Conservation (phyloP, 768 basidiomycete species). For the Panellus pusillus region DNA sequence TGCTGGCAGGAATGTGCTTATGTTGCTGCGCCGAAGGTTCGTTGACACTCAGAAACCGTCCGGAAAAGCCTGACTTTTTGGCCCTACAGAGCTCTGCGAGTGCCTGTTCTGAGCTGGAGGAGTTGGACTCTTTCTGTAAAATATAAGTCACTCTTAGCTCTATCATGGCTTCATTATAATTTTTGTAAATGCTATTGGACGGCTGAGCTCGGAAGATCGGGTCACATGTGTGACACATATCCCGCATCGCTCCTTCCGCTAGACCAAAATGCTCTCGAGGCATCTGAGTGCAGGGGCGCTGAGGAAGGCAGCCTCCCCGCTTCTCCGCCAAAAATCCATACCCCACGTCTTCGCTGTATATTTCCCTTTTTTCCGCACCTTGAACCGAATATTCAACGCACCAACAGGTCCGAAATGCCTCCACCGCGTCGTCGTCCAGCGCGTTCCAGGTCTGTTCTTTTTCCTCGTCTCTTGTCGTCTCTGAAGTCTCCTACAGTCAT, state of each 20-base stretch:
- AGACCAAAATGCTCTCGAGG: conserved; percentile 76
- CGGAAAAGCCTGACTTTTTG: not conserved
- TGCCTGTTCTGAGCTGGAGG: conserved; percentile 54
- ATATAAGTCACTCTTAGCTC: conserved; percentile 4
- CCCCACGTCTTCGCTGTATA: conserved; percentile 51
- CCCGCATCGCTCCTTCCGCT: not conserved
- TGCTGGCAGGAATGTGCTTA: conserved; percentile 42
- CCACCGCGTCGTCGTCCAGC: conserved; percentile 54
- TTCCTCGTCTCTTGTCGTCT: not conserved
- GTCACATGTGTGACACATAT: conserved; percentile 32
- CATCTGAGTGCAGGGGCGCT: conserved; percentile 68
- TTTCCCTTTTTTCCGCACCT: conserved; percentile 23
- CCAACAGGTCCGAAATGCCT: conserved; percentile 67
- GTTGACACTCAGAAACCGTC: conserved; percentile 23
- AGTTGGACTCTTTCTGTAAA: conserved; percentile 4
- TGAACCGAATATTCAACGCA: conserved; percentile 13
- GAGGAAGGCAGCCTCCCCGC: conserved; percentile 52
- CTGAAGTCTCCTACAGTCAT: conserved; percentile 42
- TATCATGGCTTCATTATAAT: too few relatives aligned
- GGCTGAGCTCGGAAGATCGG: conserved; percentile 2
- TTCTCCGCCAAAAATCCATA: conserved; percentile 44
- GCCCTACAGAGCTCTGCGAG: conserved; percentile 64
- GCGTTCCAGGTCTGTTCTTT: conserved; percentile 59
- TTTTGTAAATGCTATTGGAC: too few relatives aligned
- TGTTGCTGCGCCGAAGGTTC: conserved; percentile 78